Conservation (phyloP, 1,284 basidiomycete genomes). For the Peniophora sp. region DNA sequence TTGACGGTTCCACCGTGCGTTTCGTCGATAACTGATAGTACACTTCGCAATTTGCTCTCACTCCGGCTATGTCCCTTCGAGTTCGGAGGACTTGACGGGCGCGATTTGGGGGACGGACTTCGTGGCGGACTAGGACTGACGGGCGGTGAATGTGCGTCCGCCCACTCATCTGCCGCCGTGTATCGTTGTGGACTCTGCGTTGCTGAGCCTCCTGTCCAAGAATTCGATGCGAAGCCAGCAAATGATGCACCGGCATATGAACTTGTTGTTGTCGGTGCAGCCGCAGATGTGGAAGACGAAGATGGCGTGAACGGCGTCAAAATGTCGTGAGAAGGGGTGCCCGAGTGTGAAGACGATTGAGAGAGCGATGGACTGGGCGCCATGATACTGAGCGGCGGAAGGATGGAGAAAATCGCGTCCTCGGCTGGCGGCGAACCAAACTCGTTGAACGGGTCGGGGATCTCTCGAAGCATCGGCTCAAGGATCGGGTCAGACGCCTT, state of each 20-base stretch:
- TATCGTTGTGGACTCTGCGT: slow-evolving; percentile 25
- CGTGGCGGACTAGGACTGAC: slow-evolving; percentile 24
- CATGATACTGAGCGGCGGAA: slow-evolving; percentile 76
- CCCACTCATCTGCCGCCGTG: slow-evolving; percentile 44
- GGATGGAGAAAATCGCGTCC: slow-evolving; percentile 89
- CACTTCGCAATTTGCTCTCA: slow-evolving; percentile 61
- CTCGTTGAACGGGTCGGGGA: slow-evolving; percentile 90
- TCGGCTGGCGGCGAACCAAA: slow-evolving; percentile 85
- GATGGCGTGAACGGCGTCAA: slow-evolving; percentile 19
- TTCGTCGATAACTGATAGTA: slow-evolving; percentile 61
- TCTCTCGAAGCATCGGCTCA: slow-evolving; percentile 63
- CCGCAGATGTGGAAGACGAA: slow-evolving; percentile 9
- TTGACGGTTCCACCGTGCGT: slow-evolving; percentile 21
- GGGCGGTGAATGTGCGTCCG: slow-evolving; percentile 29
- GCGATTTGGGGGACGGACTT: slow-evolving; percentile 25
- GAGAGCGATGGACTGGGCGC: slow-evolving; percentile 36
- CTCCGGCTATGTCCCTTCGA: slow-evolving; percentile 35
- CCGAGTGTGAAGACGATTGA: slow-evolving; percentile 30
- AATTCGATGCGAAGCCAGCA: slow-evolving; percentile 25
- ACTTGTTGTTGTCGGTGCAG: slow-evolving; percentile 9
- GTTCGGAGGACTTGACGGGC: slow-evolving; percentile 32
- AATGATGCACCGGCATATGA: slow-evolving; percentile 15
- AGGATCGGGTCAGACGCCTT: slow-evolving; percentile 62
- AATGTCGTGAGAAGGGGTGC: slow-evolving; percentile 22
- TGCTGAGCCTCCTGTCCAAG: slow-evolving; percentile 27